A percentile compares a stretch with the other conserved stretches of the same genome.
Conservation (phyloP, 257 asterid species). For the Ilex asprella region DNA sequence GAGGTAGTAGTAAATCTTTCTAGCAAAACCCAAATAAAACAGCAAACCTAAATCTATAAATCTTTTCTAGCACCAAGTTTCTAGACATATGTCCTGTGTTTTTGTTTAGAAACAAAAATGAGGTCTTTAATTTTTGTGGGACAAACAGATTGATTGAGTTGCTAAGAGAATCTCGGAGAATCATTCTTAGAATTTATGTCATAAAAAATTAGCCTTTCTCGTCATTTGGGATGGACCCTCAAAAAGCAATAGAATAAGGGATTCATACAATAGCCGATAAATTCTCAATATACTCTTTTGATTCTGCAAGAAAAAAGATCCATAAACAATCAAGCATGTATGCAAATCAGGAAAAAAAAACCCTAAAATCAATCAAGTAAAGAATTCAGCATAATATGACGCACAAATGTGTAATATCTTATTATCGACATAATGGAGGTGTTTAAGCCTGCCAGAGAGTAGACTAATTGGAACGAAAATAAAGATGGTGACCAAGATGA, state of each 20-base stretch:
- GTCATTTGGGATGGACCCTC: not conserved
- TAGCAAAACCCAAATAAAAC: slow-evolving; percentile 1
- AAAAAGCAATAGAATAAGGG: slow-evolving; percentile 1
- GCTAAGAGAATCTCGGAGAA: too few relatives aligned
- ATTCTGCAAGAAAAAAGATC: slow-evolving; percentile 38
- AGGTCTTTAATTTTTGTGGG: not conserved
- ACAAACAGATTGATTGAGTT: too few relatives aligned
- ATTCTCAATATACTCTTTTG: slow-evolving; percentile 54
- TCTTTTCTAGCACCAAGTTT: slow-evolving; percentile 48
- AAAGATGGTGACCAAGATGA: slow-evolving; percentile 62
- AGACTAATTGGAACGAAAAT: slow-evolving; percentile 55
- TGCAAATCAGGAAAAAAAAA: slow-evolving; percentile 2
- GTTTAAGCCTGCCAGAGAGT: slow-evolving; percentile 60
- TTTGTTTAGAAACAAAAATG: slow-evolving; percentile 46
- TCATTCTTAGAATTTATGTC: not conserved
- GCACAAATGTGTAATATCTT: too few relatives aligned
- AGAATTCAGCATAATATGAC: too few relatives aligned
- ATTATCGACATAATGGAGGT: slow-evolving; percentile 47
- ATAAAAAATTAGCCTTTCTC: not conserved
- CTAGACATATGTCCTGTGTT: slow-evolving; percentile 60
- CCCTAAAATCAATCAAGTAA: not conserved
- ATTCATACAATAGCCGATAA: slow-evolving; percentile 66
- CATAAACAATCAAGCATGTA: slow-evolving; percentile 5
- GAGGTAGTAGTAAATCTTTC: slow-evolving; percentile 24
- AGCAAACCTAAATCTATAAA: slow-evolving; percentile 48